A percentile compares a stretch with the other conserved stretches of the same genome.
Conservation (phyloP, 1,139 yeast species). For the Ogataea hybrid region DNA sequence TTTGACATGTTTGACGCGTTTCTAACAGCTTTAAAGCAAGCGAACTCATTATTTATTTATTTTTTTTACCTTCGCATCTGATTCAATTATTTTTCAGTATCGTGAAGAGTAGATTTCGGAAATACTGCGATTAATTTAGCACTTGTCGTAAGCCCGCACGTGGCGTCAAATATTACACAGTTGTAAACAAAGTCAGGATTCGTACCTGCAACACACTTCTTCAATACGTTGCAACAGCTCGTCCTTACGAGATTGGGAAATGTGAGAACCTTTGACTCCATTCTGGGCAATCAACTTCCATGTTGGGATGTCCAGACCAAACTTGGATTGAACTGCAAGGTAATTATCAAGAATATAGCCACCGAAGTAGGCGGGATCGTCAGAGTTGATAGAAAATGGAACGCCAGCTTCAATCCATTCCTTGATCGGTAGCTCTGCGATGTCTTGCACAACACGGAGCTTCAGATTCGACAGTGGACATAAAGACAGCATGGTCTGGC, state of each 20-base stretch:
- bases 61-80: not conserved
- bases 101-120: too few species aligned
- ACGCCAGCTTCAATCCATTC: constrained; percentile 57
- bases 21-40: constrained; percentile 9
- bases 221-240: constrained; percentile 43
- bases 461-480: constrained; percentile 79
- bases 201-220: constrained; percentile 45
- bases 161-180: not conserved
- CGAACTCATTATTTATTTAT: constrained; percentile 11
- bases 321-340: constrained; percentile 58
- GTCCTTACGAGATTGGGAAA: constrained; percentile 49
- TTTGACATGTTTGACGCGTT: constrained; percentile 2
- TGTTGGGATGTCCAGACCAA: constrained; percentile 53
- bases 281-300: constrained; percentile 61
- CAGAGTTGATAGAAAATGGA: constrained; percentile 76
- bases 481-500: constrained; percentile 57
- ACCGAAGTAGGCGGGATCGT: constrained; percentile 86
- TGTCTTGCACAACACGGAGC: constrained; percentile 67
- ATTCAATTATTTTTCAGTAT: not conserved
- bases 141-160: too few species aligned
- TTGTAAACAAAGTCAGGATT: not conserved
- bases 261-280: constrained; percentile 72
- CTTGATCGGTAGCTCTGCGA: constrained; percentile 62
- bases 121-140: not conserved
- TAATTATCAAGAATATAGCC: constrained; percentile 79